Evolutionary conservation across 2,329 filamentous ascomycete genomes (phyloP), one percentile per base, ranked within the genome.

Genomic region (Dactylellina haptotyla): DNA sequence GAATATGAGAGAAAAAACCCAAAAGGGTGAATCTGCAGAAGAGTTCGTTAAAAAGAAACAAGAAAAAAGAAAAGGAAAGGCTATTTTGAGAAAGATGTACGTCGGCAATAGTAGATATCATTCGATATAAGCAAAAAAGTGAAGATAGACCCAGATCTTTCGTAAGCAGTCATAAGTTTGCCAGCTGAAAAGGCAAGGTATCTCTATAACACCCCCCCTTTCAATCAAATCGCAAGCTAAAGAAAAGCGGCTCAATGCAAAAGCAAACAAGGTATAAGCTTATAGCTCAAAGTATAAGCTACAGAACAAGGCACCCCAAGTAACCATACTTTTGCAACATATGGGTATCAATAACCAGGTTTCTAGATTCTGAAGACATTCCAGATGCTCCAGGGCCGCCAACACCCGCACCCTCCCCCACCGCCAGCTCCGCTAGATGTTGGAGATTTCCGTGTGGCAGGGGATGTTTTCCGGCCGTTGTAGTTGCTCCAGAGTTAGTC

Each of bases 351-450:
- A 77, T 30, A 62, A 73, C 43, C 18, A 58, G 58, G 69, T 73
- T 59, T 73, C 69, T 73, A 66, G 54, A 53, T 73, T 73, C 69
- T 73, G 61, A 56, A 66, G 69, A 57, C 69, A 73, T 73, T 73
- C 69, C 69, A 70, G 46, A 53, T 76, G 71, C 75, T 23, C 66
- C 54, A 37, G 76, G 54, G 76, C 53, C 37, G 78, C 51, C 51
- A 56, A 74, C 66, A 79, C 79, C 67, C 25, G 48, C 61, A 50
- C 75, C 56, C 54, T 48, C 80, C 78, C 46, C 75, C 41, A 79
- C 79, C 12, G 78, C 80, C 50, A 82, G 79, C 76, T 89, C 86
- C 5, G 87, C 88, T 6, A 89, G 81, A 71, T 85, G 87, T 79
- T 89, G 87, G 54, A 90, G 81, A 32, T 85, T 84, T 20, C 80